A percentile compares a stretch with the other conserved stretches of the same genome.
Evolutionary conservation across 768 basidiomycete genomes (phyloP).

Genomic region (Phlebiopsis flavidoalba): DNA sequence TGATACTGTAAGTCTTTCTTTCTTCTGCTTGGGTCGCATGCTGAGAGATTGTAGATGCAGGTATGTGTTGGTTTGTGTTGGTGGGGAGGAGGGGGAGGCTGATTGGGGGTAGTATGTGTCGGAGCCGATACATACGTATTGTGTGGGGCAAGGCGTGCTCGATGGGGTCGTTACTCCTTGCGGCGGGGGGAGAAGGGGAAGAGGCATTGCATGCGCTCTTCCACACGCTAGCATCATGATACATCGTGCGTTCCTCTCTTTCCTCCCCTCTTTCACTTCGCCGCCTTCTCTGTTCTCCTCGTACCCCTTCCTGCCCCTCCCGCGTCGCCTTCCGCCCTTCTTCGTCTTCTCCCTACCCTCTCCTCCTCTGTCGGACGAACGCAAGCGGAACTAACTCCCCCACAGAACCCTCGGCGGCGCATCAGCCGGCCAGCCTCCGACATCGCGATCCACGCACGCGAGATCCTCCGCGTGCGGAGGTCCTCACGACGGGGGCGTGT

Average conservation of each 20-base stretch:
- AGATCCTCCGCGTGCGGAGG: constrained; percentile 87
- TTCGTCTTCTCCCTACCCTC: too few relatives aligned
- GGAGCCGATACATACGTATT: constrained; percentile 94
- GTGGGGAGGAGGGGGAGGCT: not conserved
- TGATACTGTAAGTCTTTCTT: constrained; percentile 68
- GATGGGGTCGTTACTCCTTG: constrained; percentile 92
- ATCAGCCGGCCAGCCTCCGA: constrained; percentile 94
- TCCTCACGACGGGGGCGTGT: constrained; percentile 81
- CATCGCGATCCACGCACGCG: constrained; percentile 96
- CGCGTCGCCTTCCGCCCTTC: too few relatives aligned
- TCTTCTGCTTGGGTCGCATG: not conserved
- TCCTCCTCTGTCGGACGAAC: too few relatives aligned
- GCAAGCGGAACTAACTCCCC: too few relatives aligned
- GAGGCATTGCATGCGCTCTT: constrained; percentile 82
- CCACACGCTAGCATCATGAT: constrained; percentile 98
- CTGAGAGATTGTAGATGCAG: constrained; percentile 55
- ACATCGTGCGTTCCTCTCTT: constrained; percentile 60
- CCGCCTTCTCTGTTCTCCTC: too few relatives aligned
- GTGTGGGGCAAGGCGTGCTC: constrained; percentile 92
- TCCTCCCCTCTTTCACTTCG: too few relatives aligned
- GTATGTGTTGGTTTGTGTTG: constrained; percentile 31
- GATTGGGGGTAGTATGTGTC: constrained; percentile 64
- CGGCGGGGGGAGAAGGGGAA: constrained; percentile 89
- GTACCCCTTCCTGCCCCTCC: too few relatives aligned
- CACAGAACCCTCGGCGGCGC: constrained; percentile 96